Percentiles rank a stretch among this genome's conserved stretches.
phyloP scores from a whole-genome alignment of 2,329 filamentous ascomycete genomes.

The Calonectria pauciramosa region DNA sequence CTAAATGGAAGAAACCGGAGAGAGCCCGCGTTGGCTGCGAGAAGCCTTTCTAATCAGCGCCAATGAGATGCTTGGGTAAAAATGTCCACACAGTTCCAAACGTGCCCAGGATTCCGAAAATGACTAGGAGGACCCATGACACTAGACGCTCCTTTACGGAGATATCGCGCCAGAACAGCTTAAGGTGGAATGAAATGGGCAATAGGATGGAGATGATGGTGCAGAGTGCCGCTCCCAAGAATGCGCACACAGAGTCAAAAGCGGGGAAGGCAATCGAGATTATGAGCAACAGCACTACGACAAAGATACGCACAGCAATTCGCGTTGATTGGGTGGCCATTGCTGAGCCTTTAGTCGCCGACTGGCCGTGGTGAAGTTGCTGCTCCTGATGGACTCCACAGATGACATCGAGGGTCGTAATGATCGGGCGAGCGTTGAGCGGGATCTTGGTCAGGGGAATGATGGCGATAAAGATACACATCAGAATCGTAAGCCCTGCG shows the following conservation, averaged over 20 bases:
- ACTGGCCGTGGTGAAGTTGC: constrained; percentile 51
- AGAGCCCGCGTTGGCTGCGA: background rate
- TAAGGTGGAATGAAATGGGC: constrained; percentile 89
- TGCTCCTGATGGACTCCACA: constrained; percentile 74
- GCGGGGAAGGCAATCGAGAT: constrained; percentile 80
- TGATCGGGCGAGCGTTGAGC: constrained; percentile 88
- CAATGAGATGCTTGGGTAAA: constrained; percentile 82
- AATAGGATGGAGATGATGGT: constrained; percentile 95
- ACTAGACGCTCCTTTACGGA: constrained; percentile 71
- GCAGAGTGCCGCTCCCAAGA: constrained; percentile 90
- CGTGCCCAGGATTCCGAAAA: constrained; percentile 78
- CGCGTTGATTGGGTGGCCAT: constrained; percentile 63
- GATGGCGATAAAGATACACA: constrained; percentile 89
- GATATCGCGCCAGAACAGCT: constrained; percentile 85
- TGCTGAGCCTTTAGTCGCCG: constrained; percentile 53
- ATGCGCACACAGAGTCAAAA: constrained; percentile 92
- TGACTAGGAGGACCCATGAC: constrained; percentile 77
- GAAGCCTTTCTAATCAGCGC: constrained; percentile 55
- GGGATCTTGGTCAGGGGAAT: constrained; percentile 98
- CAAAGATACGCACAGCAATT: constrained; percentile 74
- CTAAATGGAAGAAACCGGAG: background rate
- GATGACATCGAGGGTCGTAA: constrained; percentile 86
- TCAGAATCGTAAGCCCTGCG: constrained; percentile 77
- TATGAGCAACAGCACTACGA: constrained; percentile 78
- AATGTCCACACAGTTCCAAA: constrained; percentile 91